phyloP scores from a whole-genome alignment of 495 filamentous ascomycete species.

The Aeminium ludgeri region DNA sequence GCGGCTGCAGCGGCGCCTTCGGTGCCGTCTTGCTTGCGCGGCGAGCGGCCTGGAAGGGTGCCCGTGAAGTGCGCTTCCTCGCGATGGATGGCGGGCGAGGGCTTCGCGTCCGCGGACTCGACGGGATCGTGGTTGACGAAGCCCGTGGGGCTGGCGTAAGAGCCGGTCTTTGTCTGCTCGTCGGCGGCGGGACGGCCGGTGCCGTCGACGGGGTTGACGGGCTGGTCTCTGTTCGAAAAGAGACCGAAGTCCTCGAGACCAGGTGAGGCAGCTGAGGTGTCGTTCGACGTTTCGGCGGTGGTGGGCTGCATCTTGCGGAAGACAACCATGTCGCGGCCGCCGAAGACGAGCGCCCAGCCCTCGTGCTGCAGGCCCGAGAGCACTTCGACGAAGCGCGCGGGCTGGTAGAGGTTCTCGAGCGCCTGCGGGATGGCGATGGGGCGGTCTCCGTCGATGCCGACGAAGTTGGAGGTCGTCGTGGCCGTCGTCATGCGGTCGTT shows the following conservation, averaged over 20 bases:
- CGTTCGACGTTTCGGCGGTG: too few species aligned
- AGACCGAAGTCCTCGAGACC: too few species aligned
- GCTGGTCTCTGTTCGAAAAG: too few species aligned
- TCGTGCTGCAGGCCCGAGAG: conserved; percentile 44
- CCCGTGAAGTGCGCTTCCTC: too few species aligned
- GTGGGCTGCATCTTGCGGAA: conserved; percentile 50
- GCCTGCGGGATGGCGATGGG: conserved; percentile 42
- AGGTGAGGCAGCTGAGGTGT: too few species aligned
- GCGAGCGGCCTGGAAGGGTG: too few species aligned
- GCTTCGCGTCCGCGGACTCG: not conserved
- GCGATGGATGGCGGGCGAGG: too few species aligned
- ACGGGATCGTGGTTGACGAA: conserved; percentile 17
- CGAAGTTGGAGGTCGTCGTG: conserved; percentile 38
- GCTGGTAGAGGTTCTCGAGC: conserved; percentile 48
- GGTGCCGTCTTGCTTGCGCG: too few species aligned
- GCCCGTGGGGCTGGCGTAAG: conserved; percentile 17
- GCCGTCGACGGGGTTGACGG: conserved; percentile 20
- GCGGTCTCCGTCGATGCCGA: conserved; percentile 23
- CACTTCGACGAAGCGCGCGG: conserved; percentile 54
- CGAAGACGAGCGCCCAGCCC: conserved; percentile 60
- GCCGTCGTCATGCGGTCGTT: conserved; percentile 41
- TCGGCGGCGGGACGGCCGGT: conserved; percentile 2
- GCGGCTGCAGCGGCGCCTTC: too few species aligned
- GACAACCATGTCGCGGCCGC: conserved; percentile 51
- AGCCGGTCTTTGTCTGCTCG: conserved; percentile 7